Base-by-base conservation (phyloP, 805 yeast species). In the Ogataea thermomethanolica region DNA sequence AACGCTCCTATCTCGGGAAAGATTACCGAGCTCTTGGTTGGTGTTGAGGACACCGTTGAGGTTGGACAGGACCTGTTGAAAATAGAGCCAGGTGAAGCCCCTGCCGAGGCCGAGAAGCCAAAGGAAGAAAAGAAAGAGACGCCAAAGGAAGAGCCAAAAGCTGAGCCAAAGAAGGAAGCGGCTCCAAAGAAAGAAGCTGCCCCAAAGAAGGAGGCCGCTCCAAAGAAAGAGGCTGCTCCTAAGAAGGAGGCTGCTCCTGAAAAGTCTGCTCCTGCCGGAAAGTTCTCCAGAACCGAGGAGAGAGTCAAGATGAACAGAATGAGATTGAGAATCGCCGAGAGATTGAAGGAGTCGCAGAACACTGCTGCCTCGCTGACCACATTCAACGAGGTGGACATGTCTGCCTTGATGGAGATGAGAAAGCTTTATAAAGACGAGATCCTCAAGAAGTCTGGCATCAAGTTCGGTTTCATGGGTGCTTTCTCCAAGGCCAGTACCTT, bases 381-480 rank as follows among this genome's bases (percentile, higher is more conserved):
- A 36, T 91, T 91, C 79, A 91, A 91, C 71, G 99, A 91, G 73
- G 95, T 88, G 50, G 99, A 91, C 70, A 93, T 91, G 98, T 74
- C 93, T 38, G 79, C 84, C 48, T 69, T 93, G 56, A 73, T 93
- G 74, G 93, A 87, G 59, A 81, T 93, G 89, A 83, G 99, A 74
- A 91, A 91, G 69, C 73, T 85, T 53, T 93, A 93, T 77, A 93
- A 93, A 74, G 99, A 93, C 59, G 99, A 93, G 70, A 77, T 93
- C 62, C 77, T 93, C 60, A 91, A 90, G 73, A 84, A 83, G 68
- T 85, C 89, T 53, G 96, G 96, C 59, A 76, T 84, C 69, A 93
- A 93, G 75, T 78, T 93, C 56, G 99, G 99, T 48, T 93, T 93
- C 79, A 93, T 93, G 98, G 98, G 98, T 67, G 86, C 95, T 24